phyloP scores from a whole-genome alignment of 73 alveolate species.

The Stentor coeruleus region DNA sequence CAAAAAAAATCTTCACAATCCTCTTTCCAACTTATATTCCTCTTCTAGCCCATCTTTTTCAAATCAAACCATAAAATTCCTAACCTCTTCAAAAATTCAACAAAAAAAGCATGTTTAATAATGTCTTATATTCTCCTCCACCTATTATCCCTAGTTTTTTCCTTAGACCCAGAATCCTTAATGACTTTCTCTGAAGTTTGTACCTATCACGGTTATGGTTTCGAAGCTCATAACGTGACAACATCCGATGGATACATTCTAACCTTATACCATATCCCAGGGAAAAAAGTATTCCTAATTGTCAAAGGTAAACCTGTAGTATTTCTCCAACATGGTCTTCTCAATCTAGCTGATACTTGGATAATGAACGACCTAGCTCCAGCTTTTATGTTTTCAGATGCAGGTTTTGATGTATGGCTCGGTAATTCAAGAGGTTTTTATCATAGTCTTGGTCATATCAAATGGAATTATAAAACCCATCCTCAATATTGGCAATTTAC shows the following conservation, averaged over 20 bases:
- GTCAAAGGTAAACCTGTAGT: constrained; percentile 64
- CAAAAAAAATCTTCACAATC: too few species aligned
- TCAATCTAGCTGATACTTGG: constrained; percentile 77
- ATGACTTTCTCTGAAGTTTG: constrained; percentile 36
- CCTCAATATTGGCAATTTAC: constrained; percentile 84
- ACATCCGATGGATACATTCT: constrained; percentile 93
- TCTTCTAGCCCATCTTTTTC: too few species aligned
- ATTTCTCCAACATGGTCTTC: constrained; percentile 88
- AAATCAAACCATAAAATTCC: too few species aligned
- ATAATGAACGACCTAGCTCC: constrained; percentile 82
- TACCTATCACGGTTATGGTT: constrained; percentile 51
- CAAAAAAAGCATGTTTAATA: too few species aligned
- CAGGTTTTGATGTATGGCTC: constrained; percentile 93
- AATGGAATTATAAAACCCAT: constrained; percentile 46
- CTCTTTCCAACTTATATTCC: too few species aligned
- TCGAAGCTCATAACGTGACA: constrained; percentile 71
- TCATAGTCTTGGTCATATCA: constrained; percentile 41
- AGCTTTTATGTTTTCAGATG: constrained; percentile 61
- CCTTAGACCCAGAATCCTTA: constrained; percentile 9
- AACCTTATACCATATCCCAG: constrained; percentile 71
- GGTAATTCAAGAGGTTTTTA: constrained; percentile 82
- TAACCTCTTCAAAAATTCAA: too few species aligned
- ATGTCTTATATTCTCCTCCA: neutral
- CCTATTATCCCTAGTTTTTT: neutral
- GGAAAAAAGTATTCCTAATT: constrained; percentile 47